Conservation (phyloP, 2,329 filamentous ascomycete species). For the Cladophialophora immunda region DNA sequence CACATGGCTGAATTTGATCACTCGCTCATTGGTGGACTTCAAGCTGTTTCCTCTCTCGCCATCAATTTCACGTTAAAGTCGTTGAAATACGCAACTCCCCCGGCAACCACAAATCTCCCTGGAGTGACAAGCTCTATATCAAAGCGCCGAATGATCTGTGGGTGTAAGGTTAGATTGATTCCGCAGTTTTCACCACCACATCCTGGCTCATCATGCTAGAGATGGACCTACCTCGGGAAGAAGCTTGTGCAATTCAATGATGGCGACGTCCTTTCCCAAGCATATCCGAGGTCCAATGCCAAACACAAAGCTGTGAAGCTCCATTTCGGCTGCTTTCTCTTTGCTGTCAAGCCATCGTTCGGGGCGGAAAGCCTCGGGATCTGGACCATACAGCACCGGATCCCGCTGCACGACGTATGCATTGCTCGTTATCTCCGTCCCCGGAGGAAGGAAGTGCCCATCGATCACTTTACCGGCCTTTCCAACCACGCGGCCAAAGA, state of each 20-base stretch:
- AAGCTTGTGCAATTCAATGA: conserved; percentile 29
- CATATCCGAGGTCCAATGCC: conserved; percentile 51
- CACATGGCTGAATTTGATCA: neutral
- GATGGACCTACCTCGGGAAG: conserved; percentile 8
- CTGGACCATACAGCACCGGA: conserved; percentile 48
- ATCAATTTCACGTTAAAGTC: conserved; percentile 10
- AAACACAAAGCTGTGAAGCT: conserved; percentile 47
- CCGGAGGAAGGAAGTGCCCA: conserved; percentile 43
- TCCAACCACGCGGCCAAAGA: conserved; percentile 47
- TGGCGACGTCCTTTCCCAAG: conserved; percentile 45
- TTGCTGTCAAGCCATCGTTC: conserved; percentile 25
- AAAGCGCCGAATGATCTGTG: conserved; percentile 9
- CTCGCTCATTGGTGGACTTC: neutral
- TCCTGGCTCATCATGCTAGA: neutral
- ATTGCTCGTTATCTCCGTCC: conserved; percentile 27
- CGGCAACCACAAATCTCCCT: conserved; percentile 13
- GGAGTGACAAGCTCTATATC: neutral
- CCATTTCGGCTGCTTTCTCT: conserved; percentile 30
- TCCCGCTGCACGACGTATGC: conserved; percentile 55
- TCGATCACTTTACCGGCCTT: conserved; percentile 41
- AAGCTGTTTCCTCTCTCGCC: neutral
- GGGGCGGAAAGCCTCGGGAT: conserved; percentile 24
- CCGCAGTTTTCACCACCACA: neutral
- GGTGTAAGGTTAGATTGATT: neutral
- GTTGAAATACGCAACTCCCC: conserved; percentile 12